These are phyloP conservation scores for Knoxdaviesia proteae DNA, from an alignment of 2,329 filamentous ascomycete species.

Conservation along the genomic window DNA sequence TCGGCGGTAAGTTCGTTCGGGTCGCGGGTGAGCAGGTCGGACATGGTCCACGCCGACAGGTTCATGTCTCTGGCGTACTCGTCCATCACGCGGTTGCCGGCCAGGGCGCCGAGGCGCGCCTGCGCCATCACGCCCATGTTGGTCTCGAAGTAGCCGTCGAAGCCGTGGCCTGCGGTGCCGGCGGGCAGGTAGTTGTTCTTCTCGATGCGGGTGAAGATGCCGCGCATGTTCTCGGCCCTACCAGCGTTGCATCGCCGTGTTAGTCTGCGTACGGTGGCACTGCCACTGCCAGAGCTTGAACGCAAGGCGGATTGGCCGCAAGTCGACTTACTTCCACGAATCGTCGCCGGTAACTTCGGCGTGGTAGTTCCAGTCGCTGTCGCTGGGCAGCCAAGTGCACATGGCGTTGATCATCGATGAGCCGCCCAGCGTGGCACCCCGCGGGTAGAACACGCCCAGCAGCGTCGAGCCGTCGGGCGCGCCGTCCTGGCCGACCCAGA, in stretches of 20 bases:
- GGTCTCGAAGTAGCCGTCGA: slow-evolving; percentile 16
- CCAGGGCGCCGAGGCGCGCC: slow-evolving; percentile 2
- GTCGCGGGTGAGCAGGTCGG: slow-evolving; percentile 4
- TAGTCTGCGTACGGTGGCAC: background rate
- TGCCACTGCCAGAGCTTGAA: no score
- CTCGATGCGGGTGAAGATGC: slow-evolving; percentile 20
- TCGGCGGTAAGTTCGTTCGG: slow-evolving; percentile 5
- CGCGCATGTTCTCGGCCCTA: slow-evolving; percentile 16
- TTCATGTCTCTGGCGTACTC: slow-evolving; percentile 8
- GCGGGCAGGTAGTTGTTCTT: slow-evolving; percentile 18
- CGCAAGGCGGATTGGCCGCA: background rate
- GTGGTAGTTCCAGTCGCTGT: slow-evolving; percentile 14
- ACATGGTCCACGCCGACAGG: slow-evolving; percentile 2
- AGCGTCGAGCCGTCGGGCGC: slow-evolving; percentile 13
- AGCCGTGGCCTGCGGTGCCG: slow-evolving; percentile 19
- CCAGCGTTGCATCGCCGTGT: background rate
- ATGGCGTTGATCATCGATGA: slow-evolving; percentile 14
- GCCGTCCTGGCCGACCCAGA: slow-evolving; percentile 8
- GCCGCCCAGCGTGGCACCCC: slow-evolving; percentile 16
- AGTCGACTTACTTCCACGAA: slow-evolving; percentile 14
- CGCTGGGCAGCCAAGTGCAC: slow-evolving; percentile 8
- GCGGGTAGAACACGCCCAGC: slow-evolving; percentile 18
- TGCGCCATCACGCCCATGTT: slow-evolving; percentile 5
- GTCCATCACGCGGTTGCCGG: slow-evolving; percentile 5
- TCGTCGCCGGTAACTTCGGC: slow-evolving; percentile 19